A percentile compares a stretch with the other conserved stretches of the same genome.
Conservation (phyloP, 345 rosid genomes). For the Lepidium aucheri region DNA sequence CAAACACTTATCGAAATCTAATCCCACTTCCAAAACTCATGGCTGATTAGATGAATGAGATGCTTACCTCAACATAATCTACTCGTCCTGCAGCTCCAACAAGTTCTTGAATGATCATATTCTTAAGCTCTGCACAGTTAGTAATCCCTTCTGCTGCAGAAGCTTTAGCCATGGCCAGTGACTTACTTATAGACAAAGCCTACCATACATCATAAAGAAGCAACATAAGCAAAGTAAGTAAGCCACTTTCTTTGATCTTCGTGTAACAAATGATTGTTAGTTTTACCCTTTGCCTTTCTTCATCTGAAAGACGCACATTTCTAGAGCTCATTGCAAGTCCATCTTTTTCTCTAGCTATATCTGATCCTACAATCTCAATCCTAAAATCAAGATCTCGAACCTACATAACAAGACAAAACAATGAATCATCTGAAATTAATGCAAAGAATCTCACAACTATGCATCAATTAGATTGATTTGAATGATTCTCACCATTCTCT, state of each 20-base stretch:
- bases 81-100: conserved; percentile 56
- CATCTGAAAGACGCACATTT: conserved; percentile 62
- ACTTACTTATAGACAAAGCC: conserved; percentile 80
- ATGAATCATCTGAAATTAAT: background rate
- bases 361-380: conserved; percentile 61
- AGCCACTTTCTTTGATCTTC: background rate
- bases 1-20: background rate
- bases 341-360: conserved; percentile 55
- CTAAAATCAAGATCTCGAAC: conserved; percentile 82
- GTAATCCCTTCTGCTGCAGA: conserved; percentile 37
- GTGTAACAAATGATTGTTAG: background rate
- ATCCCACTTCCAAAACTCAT: background rate
- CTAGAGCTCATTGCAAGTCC: conserved; percentile 93
- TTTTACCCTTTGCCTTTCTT: conserved; percentile 57
- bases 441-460: background rate
- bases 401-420: conserved; percentile 18
- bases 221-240: background rate
- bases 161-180: conserved; percentile 49
- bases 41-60: background rate
- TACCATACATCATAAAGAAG: conserved; percentile 14
- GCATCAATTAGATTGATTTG: background rate
- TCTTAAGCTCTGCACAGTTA: conserved; percentile 37
- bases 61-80: conserved; percentile 80
- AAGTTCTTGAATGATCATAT: conserved; percentile 39
- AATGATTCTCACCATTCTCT: conserved; percentile 45